Base-by-base conservation (phyloP, 1,284 basidiomycete species). In the Ceratobasidium sp. region DNA sequence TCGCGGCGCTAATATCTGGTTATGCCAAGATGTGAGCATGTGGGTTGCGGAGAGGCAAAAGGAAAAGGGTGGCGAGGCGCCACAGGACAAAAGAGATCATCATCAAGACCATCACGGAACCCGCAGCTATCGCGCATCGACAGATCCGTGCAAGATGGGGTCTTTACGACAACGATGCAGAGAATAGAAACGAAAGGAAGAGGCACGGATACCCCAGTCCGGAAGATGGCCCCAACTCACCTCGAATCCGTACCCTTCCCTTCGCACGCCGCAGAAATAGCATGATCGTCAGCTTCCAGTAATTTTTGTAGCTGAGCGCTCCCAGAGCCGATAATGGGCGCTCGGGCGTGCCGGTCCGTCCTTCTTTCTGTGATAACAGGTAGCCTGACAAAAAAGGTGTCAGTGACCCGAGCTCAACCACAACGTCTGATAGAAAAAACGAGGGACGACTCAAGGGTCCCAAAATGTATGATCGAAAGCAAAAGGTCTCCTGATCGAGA, bases 241-340 rank as follows among this genome's bases (percentile, higher is more conserved):
- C 94, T 88, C 96, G 92, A 69, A 98, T 85, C 41, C 88, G 88
- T 33, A 92, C 89, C 68, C 88, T 86, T 50, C 86, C 86, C n/a
- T 91, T 87, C 7, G 91, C 89, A 14, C 87, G 88, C 67, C 87
- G 87, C 71, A 98, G 88, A 84, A 92, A 96, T 76, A 93, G 89
- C 89, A 96, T 96, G 73, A 99, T 85, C n/a, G 96, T 89, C 67
- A 97, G 86, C 14, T 92, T 96, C 98, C 98, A 99, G 83, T 99
- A 99, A 81, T 93, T 96, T 84, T 90, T 93, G 86, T 99, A 99
- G 44, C 96, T 94, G 69, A 98, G 87, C 14, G 94, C 92, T 44
- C 97, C 97, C 27, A 98, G 89, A 38, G 91, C 93, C 35, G 96
- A 97, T 16, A 98, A 89, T 6, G 97, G 97, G 82, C 96, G 95